Evolutionary conservation across 2,329 filamentous ascomycete genomes (phyloP), one percentile per base, ranked within the genome.

Genomic region (Hypoxylon sp.): DNA sequence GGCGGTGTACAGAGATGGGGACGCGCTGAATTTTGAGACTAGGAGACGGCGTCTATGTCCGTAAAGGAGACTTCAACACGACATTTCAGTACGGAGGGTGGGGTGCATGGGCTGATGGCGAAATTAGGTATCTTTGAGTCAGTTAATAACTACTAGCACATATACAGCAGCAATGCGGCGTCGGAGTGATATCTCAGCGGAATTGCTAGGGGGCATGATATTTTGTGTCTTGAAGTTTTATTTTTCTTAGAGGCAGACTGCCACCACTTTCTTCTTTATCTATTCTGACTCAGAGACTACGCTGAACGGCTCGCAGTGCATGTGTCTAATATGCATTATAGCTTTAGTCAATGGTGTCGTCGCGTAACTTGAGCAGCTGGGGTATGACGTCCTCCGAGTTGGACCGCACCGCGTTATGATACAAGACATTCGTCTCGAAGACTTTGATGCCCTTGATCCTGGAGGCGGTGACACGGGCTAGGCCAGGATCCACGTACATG

Each of bases 401-500:
- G 53, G 84, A 84, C 62, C 92, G 84, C 44, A 97, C 76, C 0
- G 91, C 94, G 73, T 95, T 90, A 77, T 98, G 94, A 73, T 95
- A 95, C 84, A 97, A 87, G 22, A 85, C 83, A 75, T 97, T 97
- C 39, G 93, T 97, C 73, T 95, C 87, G 71, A 90, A 95, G 41
- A 92, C 88, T 79, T 92, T 93, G 74, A 87, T 90, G 0, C 88
- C 89, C 74, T 87, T 90, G 74, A 97, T 91, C 72, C 89, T 85
- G 41, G 80, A 80, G 8, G 92, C 92, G 15, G 93, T 96, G 70
- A 91, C 87, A 70, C 86, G 84, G 7, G 91, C 90, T 56, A 93
- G 80, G 6, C 87, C 87, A 69, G 87, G 91, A 73, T 96, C 91
- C 28, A 98, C 94, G 72, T 96, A 97, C 91, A 97, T 95, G 74